These are phyloP conservation scores for Grigorovia transvaalensis DNA, from an alignment of 805 yeast species.

Conservation along the genomic window DNA sequence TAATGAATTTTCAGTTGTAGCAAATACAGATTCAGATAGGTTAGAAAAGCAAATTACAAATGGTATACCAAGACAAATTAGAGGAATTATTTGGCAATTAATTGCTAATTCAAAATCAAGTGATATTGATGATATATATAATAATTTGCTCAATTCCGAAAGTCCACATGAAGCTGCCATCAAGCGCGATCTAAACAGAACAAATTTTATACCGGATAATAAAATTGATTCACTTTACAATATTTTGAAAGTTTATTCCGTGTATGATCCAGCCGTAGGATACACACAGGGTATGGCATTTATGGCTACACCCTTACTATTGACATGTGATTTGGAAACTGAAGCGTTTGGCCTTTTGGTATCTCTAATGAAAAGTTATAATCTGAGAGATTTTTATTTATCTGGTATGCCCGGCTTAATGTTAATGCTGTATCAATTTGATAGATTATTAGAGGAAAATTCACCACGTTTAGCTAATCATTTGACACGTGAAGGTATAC, in stretches of 20 bases:
- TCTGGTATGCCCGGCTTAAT: conserved; percentile 94
- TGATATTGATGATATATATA: conserved; percentile 28
- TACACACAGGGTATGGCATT: conserved; percentile 98
- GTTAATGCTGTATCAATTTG: conserved; percentile 78
- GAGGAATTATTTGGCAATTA: conserved; percentile 91
- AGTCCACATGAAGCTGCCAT: conserved; percentile 68
- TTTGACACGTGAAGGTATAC: conserved; percentile 73
- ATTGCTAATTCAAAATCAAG: conserved; percentile 69
- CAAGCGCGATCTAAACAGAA: conserved; percentile 72
- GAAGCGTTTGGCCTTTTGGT: conserved; percentile 80
- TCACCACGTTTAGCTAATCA: conserved; percentile 68
- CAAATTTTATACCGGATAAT: conserved; percentile 62
- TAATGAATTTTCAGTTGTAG: conserved; percentile 61
- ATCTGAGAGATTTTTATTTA: conserved; percentile 63
- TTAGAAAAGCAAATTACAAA: conserved; percentile 51
- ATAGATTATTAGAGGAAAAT: conserved; percentile 68
- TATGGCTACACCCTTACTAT: conserved; percentile 70
- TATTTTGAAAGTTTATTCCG: conserved; percentile 73
- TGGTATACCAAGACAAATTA: conserved; percentile 76
- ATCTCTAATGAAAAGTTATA: conserved; percentile 74
- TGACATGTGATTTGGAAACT: conserved; percentile 57
- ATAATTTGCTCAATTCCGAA: conserved; percentile 38
- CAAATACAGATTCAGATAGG: conserved; percentile 47
- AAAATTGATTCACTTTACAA: conserved; percentile 57
- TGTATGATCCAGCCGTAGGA: conserved; percentile 87